A percentile compares a stretch with the other conserved stretches of the same genome.
These are phyloP conservation scores for Corrigiola litoralis DNA, from an alignment of 179 eudicot species.

Conservation along the genomic window DNA sequence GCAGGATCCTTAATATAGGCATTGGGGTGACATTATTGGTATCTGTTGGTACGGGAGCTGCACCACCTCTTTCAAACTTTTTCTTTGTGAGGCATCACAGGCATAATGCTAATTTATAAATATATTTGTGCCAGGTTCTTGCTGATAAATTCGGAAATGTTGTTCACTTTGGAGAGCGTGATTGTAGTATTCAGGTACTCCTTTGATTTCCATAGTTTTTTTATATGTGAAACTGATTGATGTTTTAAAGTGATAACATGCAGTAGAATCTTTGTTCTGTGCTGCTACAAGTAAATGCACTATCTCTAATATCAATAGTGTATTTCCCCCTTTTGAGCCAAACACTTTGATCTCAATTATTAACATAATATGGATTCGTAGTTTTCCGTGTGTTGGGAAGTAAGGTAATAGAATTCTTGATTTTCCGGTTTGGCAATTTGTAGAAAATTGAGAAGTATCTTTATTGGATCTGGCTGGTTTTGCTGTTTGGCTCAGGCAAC, in stretches of 20 bases:
- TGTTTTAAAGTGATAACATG: neutral
- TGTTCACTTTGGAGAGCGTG: slow-evolving; percentile 99
- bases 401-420: too few relatives aligned
- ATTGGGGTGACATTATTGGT: neutral
- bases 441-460: too few relatives aligned
- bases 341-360: too few relatives aligned
- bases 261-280: neutral
- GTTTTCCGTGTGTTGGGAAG: too few relatives aligned
- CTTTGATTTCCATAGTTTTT: neutral
- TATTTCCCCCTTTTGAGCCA: neutral
- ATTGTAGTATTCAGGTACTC: slow-evolving; percentile 95
- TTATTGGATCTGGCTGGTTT: too few relatives aligned
- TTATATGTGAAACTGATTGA: neutral
- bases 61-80: neutral
- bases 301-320: neutral
- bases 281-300: neutral
- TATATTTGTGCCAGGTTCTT: slow-evolving; percentile 58
- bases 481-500: too few relatives aligned
- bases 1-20: neutral
- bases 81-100: neutral
- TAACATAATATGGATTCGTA: too few relatives aligned
- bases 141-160: slow-evolving; percentile 96
- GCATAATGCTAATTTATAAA: neutral
- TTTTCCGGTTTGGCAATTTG: too few relatives aligned
- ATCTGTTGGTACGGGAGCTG: neutral